Evolutionary conservation across 129 eudicot species (phyloP).

Genomic region (Chrysanthemum makinoi): DNA sequence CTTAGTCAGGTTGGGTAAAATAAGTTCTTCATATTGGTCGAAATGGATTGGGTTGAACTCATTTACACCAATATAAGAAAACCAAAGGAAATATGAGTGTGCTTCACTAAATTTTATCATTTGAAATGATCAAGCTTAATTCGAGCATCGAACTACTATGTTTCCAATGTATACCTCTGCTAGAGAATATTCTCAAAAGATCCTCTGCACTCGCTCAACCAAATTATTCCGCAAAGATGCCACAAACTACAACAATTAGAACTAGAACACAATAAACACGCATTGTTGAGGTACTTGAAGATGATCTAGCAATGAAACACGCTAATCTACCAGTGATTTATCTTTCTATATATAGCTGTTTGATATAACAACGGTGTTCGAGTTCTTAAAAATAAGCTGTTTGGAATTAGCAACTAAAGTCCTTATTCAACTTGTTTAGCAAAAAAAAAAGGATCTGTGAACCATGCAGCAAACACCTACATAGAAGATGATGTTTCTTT

Average conservation of each 20-base stretch:
- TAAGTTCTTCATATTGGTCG: neutral
- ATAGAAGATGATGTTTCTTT: neutral
- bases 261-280: neutral
- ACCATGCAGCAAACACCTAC: neutral
- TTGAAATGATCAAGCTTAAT: neutral
- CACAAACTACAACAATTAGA: constrained; percentile 1
- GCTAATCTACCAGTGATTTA: neutral
- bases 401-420: no score
- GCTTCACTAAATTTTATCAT: neutral
- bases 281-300: neutral
- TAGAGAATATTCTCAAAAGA: neutral
- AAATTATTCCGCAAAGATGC: neutral
- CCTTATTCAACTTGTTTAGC: no score
- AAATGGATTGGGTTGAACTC: neutral
- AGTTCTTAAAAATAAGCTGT: no score
- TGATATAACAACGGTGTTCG: no score
- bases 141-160: no score
- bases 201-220: neutral
- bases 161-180: neutral
- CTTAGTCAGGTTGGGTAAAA: neutral
- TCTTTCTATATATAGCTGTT: no score
- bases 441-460: neutral
- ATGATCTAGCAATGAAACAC: no score
- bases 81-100: no score
- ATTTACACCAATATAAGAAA: neutral